Percentiles rank a stretch among this genome's conserved stretches.
These are phyloP conservation scores for Rhinocladiella mackenziei DNA, from an alignment of 2,329 filamentous ascomycete genomes.

Conservation along the genomic window DNA sequence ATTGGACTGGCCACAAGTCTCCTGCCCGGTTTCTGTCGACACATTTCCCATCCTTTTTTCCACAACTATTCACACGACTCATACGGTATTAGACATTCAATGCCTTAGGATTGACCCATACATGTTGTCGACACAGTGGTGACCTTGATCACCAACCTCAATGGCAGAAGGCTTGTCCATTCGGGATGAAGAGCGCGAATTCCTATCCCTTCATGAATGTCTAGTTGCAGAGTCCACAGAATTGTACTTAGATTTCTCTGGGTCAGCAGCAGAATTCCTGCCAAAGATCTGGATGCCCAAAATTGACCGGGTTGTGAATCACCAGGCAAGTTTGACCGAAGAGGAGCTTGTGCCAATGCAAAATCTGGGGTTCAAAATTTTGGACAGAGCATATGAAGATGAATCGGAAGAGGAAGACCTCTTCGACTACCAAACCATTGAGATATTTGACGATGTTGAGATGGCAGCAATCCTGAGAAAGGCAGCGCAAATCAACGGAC, in stretches of 20 bases:
- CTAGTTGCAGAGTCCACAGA: slow-evolving; percentile 3
- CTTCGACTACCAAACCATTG: not conserved
- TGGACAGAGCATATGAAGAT: not conserved
- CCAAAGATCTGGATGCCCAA: slow-evolving; percentile 2
- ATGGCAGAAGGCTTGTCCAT: not conserved
- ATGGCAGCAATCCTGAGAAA: slow-evolving; percentile 5
- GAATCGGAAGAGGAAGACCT: not conserved
- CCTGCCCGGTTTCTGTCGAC: no score
- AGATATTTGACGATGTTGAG: slow-evolving; percentile 3
- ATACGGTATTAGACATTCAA: slow-evolving; percentile 1
- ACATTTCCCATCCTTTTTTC: not conserved
- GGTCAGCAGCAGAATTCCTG: not conserved
- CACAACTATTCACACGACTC: not conserved
- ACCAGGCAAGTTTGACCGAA: not conserved
- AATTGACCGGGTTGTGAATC: not conserved
- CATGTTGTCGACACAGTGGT: slow-evolving; percentile 4
- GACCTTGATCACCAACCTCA: no score
- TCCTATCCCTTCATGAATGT: slow-evolving; percentile 1
- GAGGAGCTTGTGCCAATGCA: not conserved
- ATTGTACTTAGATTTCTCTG: not conserved
- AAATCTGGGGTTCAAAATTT: not conserved
- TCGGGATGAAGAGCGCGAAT: slow-evolving; percentile 1
- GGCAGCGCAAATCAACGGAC: slow-evolving; percentile 1
- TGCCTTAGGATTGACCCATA: slow-evolving; percentile 4
- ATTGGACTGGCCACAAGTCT: not conserved